Percentiles rank a stretch among this genome's conserved stretches.
Evolutionary conservation across 768 basidiomycete species (phyloP).

Genomic region (Calocybe cyanea): DNA sequence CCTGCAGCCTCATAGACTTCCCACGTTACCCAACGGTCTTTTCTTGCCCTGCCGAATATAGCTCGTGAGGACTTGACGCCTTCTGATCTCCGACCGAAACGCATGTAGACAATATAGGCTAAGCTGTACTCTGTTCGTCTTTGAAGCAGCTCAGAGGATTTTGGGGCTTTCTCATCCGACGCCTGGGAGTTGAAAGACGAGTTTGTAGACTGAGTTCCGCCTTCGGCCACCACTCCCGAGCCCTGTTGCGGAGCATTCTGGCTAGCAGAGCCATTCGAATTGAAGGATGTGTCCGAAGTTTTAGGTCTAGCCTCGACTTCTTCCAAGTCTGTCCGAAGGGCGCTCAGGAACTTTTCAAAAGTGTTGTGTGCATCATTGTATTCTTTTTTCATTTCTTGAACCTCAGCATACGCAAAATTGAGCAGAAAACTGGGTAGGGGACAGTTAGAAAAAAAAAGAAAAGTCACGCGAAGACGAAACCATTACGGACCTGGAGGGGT

Average conservation of each 20-base stretch:
- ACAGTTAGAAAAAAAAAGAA: neutral
- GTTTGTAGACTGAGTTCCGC: conserved; percentile 3
- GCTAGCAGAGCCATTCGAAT: conserved; percentile 3
- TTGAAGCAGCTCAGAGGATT: conserved; percentile 52
- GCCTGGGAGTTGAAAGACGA: conserved; percentile 42
- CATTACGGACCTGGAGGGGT: conserved; percentile 62
- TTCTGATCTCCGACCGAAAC: conserved; percentile 86
- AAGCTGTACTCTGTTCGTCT: conserved; percentile 70
- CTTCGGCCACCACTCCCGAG: conserved; percentile 7
- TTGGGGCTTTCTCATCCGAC: conserved; percentile 50
- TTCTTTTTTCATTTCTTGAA: conserved; percentile 51
- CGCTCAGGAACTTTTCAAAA: conserved; percentile 70
- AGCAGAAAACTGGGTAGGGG: conserved; percentile 88
- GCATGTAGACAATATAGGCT: conserved; percentile 89
- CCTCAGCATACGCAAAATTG: conserved; percentile 89
- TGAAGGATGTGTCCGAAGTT: conserved; percentile 28
- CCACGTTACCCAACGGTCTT: conserved; percentile 77
- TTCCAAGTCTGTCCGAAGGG: conserved; percentile 64
- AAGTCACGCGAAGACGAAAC: neutral
- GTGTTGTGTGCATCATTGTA: conserved; percentile 63
- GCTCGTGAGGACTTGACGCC: conserved; percentile 75
- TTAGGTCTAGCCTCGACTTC: conserved; percentile 44
- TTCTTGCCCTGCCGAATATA: conserved; percentile 80
- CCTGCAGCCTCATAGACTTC: conserved; percentile 92
- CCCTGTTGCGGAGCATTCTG: neutral